A percentile compares a stretch with the other conserved stretches of the same genome.
Evolutionary conservation across 768 basidiomycete species (phyloP).

Genomic region (Hypholoma fasciculare): DNA sequence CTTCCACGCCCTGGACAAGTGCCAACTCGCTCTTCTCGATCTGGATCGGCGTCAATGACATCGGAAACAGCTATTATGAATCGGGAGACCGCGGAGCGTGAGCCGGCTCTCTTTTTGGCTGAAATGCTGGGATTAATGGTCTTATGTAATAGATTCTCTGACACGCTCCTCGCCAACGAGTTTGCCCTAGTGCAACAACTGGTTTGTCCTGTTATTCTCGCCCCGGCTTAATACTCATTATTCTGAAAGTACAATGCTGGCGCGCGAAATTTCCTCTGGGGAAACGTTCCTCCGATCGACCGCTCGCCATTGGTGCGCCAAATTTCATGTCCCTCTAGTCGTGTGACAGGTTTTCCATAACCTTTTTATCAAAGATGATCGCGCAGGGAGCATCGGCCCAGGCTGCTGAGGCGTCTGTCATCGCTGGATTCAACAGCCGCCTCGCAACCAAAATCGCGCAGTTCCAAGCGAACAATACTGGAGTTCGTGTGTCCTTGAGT

Average conservation of each 20-base stretch:
- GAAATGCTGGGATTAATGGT: background rate
- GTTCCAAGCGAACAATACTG: slow-evolving; percentile 45
- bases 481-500: slow-evolving; percentile 32
- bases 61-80: slow-evolving; percentile 53
- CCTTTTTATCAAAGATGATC: slow-evolving; percentile 42
- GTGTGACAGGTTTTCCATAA: background rate
- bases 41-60: slow-evolving; percentile 76
- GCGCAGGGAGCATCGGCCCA: slow-evolving; percentile 38
- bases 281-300: slow-evolving; percentile 42
- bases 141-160: slow-evolving; percentile 38
- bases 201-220: slow-evolving; percentile 21
- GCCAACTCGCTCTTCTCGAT: slow-evolving; percentile 60
- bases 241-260: slow-evolving; percentile 41
- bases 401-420: slow-evolving; percentile 43
- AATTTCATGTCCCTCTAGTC: background rate
- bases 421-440: slow-evolving; percentile 51
- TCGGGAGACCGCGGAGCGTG: slow-evolving; percentile 50
- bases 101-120: slow-evolving; percentile 14
- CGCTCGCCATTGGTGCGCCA: slow-evolving; percentile 39
- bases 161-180: slow-evolving; percentile 46
- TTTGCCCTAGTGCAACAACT: slow-evolving; percentile 51
- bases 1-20: slow-evolving; percentile 54
- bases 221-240: background rate
- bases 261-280: slow-evolving; percentile 56
- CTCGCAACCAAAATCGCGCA: slow-evolving; percentile 38